Evolutionary conservation across 805 yeast species (phyloP).

Genomic region (Ogataea siamensis): DNA sequence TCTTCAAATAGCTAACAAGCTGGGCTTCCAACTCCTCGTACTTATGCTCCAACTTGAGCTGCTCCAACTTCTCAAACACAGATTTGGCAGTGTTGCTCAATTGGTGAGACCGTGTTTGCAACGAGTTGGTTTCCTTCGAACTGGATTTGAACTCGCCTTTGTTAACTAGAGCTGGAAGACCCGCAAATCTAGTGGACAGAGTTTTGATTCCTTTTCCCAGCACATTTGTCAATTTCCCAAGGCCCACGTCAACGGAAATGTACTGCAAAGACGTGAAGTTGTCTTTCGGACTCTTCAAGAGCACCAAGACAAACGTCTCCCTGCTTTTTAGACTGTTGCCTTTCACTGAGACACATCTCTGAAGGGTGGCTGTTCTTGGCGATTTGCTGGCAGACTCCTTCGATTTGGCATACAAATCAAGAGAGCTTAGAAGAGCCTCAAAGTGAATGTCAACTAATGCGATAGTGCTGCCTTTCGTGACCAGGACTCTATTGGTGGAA

Average conservation of each 20-base stretch:
- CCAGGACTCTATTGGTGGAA: conserved; percentile 45
- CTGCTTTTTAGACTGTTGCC: conserved; percentile 44
- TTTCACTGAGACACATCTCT: conserved; percentile 36
- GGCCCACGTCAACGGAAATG: conserved; percentile 57
- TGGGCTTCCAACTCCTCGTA: conserved; percentile 31
- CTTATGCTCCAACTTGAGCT: conserved; percentile 24
- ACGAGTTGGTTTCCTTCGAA: conserved; percentile 21
- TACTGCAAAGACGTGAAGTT: conserved; percentile 44
- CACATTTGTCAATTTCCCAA: conserved; percentile 65
- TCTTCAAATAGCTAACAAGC: conserved; percentile 33
- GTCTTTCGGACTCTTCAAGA: conserved; percentile 41
- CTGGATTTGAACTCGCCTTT: conserved; percentile 21
- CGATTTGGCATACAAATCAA: conserved; percentile 32
- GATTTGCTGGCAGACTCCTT: conserved; percentile 23
- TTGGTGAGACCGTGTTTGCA: conserved; percentile 25
- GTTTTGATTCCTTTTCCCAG: conserved; percentile 56
- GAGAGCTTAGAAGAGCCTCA: conserved; percentile 36
- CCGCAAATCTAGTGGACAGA: conserved; percentile 23
- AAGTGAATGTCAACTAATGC: conserved; percentile 45
- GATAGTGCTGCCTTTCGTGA: conserved; percentile 40
- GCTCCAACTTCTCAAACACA: conserved; percentile 29
- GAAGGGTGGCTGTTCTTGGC: conserved; percentile 32
- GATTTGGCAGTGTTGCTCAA: conserved; percentile 27
- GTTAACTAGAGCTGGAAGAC: conserved; percentile 24
- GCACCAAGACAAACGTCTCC: conserved; percentile 41